Conservation (phyloP, 306 rosid species). For the Cicer chorassanicum region DNA sequence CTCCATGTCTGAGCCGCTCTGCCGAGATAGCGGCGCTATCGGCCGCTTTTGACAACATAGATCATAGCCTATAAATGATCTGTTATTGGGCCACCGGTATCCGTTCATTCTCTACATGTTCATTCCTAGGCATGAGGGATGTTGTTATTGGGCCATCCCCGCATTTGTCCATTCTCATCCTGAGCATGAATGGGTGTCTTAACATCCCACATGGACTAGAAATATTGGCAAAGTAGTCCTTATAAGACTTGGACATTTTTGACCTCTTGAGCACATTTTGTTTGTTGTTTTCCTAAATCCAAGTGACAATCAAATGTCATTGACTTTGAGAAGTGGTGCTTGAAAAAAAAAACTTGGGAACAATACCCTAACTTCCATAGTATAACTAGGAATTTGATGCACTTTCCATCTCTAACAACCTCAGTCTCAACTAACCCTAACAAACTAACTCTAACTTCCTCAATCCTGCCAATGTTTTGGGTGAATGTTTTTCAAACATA, state of each 20-base stretch:
- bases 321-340: background rate
- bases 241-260: too few species aligned
- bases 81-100: too few species aligned
- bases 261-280: too few species aligned
- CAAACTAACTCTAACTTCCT: background rate
- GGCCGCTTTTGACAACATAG: too few species aligned
- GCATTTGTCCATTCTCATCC: too few species aligned
- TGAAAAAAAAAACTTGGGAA: background rate
- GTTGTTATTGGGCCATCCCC: too few species aligned
- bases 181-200: too few species aligned
- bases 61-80: too few species aligned
- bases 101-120: too few species aligned
- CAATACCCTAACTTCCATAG: background rate
- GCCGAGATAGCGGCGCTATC: background rate
- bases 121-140: too few species aligned
- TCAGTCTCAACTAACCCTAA: background rate
- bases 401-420: background rate
- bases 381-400: background rate
- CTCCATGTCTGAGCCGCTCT: background rate
- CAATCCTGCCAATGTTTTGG: background rate
- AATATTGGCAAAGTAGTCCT: background rate
- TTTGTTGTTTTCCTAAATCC: background rate
- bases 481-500: background rate
- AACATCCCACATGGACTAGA: too few species aligned
- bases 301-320: too few species aligned